These are phyloP conservation scores for Irpex rosettiformis DNA, from an alignment of 1,284 basidiomycete species.

Conservation along the genomic window DNA sequence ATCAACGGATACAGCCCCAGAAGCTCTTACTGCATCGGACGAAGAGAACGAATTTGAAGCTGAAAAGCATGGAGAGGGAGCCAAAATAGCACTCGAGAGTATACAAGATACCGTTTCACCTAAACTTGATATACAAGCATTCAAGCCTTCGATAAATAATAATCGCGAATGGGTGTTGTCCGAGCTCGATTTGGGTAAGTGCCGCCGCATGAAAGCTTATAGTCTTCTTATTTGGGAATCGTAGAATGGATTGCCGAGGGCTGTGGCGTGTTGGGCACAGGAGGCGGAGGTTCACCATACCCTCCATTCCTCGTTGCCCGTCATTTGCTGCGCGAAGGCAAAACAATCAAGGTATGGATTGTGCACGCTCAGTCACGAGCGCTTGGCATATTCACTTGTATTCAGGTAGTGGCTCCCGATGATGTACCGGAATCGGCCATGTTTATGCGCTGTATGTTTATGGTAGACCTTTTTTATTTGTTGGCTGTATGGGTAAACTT, in stretches of 20 bases:
- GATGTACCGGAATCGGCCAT: conserved; percentile 23
- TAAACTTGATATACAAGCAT: conserved; percentile 26
- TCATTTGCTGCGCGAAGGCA: conserved; percentile 45
- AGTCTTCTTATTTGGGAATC: not conserved
- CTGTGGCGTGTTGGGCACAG: conserved; percentile 51
- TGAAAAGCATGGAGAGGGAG: conserved; percentile 5
- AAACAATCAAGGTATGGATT: conserved; percentile 36
- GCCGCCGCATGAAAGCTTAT: not conserved
- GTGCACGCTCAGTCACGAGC: conserved; percentile 8
- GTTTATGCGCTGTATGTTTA: conserved; percentile 35
- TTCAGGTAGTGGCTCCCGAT: conserved; percentile 26
- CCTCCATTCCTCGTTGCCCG: conserved; percentile 44
- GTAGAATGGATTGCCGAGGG: conserved; percentile 51
- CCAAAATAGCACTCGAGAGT: not conserved
- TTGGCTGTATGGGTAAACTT: not conserved
- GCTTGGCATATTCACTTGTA: not conserved
- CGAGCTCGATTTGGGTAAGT: conserved; percentile 32
- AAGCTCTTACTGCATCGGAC: not conserved
- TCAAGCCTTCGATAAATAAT: conserved; percentile 27
- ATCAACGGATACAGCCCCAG: conserved; percentile 11
- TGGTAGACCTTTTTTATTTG: conserved; percentile 32
- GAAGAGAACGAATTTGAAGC: conserved; percentile 15
- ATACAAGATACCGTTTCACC: not conserved
- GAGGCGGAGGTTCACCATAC: conserved; percentile 52
- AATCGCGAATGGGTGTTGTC: conserved; percentile 31